Base-by-base conservation (phyloP, 2,329 filamentous ascomycete genomes). In the Ophiocordyceps camponoti-saundersi region DNA sequence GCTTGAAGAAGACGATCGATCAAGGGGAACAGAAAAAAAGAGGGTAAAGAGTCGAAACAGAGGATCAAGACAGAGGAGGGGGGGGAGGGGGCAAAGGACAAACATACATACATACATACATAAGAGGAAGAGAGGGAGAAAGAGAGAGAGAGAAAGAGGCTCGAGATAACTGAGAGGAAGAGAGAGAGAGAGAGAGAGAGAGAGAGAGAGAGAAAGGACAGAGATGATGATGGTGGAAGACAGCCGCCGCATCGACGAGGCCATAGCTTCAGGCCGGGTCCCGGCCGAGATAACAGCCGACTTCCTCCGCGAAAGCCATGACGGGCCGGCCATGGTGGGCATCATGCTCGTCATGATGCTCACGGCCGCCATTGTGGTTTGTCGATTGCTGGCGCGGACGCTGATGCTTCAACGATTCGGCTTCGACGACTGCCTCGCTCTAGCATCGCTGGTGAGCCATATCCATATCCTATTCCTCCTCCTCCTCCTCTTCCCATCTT, bases 341-440 rank as follows among this genome's bases (percentile, higher is more conserved):
- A 67, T 67, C 32, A 56, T 66, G 18, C 54, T 66, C 45, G 58
- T 69, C 29, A 56, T 60, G 2, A 54, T 54, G 15, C 20, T 68
- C 39, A 60, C 64, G 2, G 55, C 55, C 42, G 41, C 63, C 1
- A 45, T 68, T 18, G 63, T 68, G 1, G 48, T 59, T 1, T 53
- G 57, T 8, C 57, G 66, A 20, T 52, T 63, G 29, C 49, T 57
- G 22, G 65, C 65, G 2, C 56, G 66, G 41, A 50, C 56, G 7
- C 59, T 63, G 13, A 51, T 68, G 8, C 55, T 65, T 8, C 59
- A 59, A 32, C 57, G 59, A 2, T 59, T 67, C 34, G 65, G 65
- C 1, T 41, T 62, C 16, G 65, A 68, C 32, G 65, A 68, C 53
- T 52, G 49, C 2, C 50, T 68, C 36, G 64, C 65, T 0, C 45